phyloP scores from a whole-genome alignment of 2,329 filamentous ascomycete genomes.

The Trichophyton equinum region DNA sequence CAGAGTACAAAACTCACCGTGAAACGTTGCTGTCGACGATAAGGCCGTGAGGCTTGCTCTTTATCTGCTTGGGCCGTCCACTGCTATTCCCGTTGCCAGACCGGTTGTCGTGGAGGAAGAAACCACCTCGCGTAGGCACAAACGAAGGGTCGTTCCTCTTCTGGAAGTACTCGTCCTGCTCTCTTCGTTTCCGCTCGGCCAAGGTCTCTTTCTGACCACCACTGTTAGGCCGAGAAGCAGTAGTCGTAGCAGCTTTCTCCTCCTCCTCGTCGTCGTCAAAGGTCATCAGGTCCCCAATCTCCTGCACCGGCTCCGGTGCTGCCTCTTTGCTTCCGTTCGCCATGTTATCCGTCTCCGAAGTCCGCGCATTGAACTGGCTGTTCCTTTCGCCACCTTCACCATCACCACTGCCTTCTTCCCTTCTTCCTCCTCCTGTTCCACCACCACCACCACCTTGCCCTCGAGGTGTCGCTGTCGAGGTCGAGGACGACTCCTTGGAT shows the following conservation, averaged over 20 bases:
- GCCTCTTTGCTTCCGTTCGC: slow-evolving; percentile 45
- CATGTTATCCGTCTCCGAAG: slow-evolving; percentile 49
- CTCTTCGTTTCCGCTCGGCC: slow-evolving; percentile 61
- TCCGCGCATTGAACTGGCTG: slow-evolving; percentile 25
- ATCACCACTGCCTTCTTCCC: slow-evolving; percentile 6
- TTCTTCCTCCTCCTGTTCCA: slow-evolving; percentile 14
- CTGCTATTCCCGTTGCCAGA: slow-evolving; percentile 54
- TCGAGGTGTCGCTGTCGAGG: slow-evolving; percentile 9
- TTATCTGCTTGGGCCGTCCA: slow-evolving; percentile 41
- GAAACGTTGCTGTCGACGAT: slow-evolving; percentile 33
- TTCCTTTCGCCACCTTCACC: slow-evolving; percentile 14
- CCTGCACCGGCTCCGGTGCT: slow-evolving; percentile 23
- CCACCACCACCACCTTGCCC: slow-evolving; percentile 15
- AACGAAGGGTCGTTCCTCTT: slow-evolving; percentile 84
- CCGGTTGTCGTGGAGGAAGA: slow-evolving; percentile 95
- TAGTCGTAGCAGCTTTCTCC: too few relatives aligned
- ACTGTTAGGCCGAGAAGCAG: background rate
- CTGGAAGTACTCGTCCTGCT: slow-evolving; percentile 83
- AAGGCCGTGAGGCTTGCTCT: slow-evolving; percentile 44
- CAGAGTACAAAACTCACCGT: slow-evolving; percentile 26
- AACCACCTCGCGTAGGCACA: slow-evolving; percentile 84
- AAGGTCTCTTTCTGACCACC: slow-evolving; percentile 40
- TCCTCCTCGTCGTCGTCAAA: too few relatives aligned
- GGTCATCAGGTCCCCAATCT: slow-evolving; percentile 4
- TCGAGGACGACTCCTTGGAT: slow-evolving; percentile 13